These are phyloP conservation scores for Thielaviopsis euricoi DNA, from an alignment of 2,329 filamentous ascomycete species.

Conservation along the genomic window DNA sequence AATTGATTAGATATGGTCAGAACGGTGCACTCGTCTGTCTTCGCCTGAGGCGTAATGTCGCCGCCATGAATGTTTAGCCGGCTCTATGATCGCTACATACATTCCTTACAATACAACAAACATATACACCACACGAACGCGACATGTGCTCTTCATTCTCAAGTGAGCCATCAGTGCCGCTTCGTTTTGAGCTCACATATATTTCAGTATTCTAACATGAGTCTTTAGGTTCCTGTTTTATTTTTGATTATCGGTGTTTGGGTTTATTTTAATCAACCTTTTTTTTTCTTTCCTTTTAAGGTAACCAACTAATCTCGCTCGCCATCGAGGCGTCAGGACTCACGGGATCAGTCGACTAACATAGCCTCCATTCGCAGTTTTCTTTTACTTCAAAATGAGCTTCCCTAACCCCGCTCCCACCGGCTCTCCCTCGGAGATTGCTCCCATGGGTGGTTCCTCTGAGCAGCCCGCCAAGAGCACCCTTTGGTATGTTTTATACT, in stretches of 20 bases:
- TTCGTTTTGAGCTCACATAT: not conserved
- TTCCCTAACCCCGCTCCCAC: constrained; percentile 13
- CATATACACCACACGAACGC: not conserved
- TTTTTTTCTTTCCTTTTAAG: constrained; percentile 3
- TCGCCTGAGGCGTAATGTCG: not conserved
- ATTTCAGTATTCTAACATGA: not conserved
- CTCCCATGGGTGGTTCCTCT: constrained; percentile 16
- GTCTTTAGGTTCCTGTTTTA: constrained; percentile 1
- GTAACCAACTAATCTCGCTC: not conserved
- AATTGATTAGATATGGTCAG: not conserved
- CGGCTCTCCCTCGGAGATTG: constrained; percentile 17
- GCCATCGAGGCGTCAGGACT: not conserved
- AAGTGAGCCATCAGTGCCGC: not conserved
- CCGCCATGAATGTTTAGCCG: not conserved
- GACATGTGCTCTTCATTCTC: not conserved
- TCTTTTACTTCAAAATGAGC: constrained; percentile 12
- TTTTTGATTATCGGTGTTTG: constrained; percentile 7
- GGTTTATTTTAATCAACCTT: constrained; percentile 5
- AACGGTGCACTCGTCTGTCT: not conserved
- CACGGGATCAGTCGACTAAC: not conserved
- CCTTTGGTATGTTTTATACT: constrained; percentile 37
- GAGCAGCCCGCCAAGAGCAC: constrained; percentile 39
- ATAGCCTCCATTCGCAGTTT: not conserved
- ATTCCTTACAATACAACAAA: not conserved
- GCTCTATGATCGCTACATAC: not conserved